Evolutionary conservation across 2,329 filamentous ascomycete genomes (phyloP).

Genomic region (Ophioceras dolichostomum): DNA sequence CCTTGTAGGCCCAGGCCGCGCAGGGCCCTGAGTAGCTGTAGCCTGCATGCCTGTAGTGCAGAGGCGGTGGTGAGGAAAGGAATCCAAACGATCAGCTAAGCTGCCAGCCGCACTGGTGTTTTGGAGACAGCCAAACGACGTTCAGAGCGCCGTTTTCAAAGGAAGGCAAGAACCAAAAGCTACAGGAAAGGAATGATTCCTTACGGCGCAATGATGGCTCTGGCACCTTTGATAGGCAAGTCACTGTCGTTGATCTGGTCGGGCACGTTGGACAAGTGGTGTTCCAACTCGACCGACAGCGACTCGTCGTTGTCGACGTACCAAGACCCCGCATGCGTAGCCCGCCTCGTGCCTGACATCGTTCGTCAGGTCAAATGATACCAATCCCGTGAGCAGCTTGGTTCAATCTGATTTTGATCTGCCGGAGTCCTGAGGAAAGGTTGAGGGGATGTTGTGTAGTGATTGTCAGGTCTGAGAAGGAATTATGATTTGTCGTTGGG

Average conservation of each 20-base stretch:
- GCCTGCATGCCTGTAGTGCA: constrained; percentile 64
- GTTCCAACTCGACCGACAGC: constrained; percentile 60
- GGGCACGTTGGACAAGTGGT: constrained; percentile 63
- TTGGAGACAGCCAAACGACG: too few relatives aligned
- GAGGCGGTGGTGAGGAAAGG: not conserved
- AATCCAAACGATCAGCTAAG: too few relatives aligned
- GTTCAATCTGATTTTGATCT: too few relatives aligned
- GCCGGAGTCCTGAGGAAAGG: too few relatives aligned
- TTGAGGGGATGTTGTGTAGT: too few relatives aligned
- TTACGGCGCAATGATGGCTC: constrained; percentile 88
- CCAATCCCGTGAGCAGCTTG: too few relatives aligned
- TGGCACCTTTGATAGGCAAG: constrained; percentile 61
- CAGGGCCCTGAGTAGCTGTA: constrained; percentile 86
- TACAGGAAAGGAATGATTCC: constrained; percentile 22
- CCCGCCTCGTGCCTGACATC: constrained; percentile 26
- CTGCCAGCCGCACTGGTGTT: too few relatives aligned
- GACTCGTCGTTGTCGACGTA: constrained; percentile 51
- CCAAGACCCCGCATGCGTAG: constrained; percentile 80
- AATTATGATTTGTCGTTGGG: too few relatives aligned
- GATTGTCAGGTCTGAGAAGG: too few relatives aligned
- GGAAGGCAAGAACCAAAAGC: too few relatives aligned
- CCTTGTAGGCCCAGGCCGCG: constrained; percentile 90
- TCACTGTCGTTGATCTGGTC: constrained; percentile 42
- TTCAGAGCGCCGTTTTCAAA: not conserved
- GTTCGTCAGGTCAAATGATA: too few relatives aligned